Evolutionary conservation across 106 monocot genomes (phyloP).

Genomic region (Cymbidium sinense): DNA sequence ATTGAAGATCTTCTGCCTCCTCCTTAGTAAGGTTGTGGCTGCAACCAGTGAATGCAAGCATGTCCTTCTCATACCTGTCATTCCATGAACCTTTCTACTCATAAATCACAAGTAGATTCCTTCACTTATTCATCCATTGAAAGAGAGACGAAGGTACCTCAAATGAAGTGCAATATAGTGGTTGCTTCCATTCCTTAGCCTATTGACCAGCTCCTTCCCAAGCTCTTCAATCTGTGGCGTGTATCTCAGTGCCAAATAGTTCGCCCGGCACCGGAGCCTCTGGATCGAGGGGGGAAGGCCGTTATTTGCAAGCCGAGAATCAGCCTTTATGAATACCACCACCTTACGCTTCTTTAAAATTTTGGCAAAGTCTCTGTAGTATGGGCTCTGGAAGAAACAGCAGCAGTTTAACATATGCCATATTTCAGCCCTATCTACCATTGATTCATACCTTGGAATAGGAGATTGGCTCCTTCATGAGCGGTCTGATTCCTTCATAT

Average conservation of each 20-base stretch:
- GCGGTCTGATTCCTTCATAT: slow-evolving; percentile 15
- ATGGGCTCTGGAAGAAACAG: slow-evolving; percentile 16
- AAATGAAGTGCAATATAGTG: slow-evolving; percentile 79
- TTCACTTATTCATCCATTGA: too few species aligned
- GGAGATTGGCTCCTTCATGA: slow-evolving; percentile 36
- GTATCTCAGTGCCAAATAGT: slow-evolving; percentile 71
- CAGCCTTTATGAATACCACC: slow-evolving; percentile 61
- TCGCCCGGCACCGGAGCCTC: slow-evolving; percentile 77
- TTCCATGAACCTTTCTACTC: not conserved
- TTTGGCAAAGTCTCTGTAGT: slow-evolving; percentile 27
- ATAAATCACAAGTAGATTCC: not conserved
- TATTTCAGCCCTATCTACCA: not conserved
- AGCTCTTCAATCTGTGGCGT: slow-evolving; percentile 51
- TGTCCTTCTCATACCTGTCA: slow-evolving; percentile 58
- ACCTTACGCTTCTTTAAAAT: slow-evolving; percentile 55
- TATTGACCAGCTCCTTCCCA: slow-evolving; percentile 40
- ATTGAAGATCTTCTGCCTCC: slow-evolving; percentile 30
- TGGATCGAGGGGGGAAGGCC: slow-evolving; percentile 73
- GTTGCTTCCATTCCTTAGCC: slow-evolving; percentile 32
- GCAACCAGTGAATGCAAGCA: slow-evolving; percentile 58
- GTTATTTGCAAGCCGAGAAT: slow-evolving; percentile 71
- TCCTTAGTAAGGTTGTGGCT: slow-evolving; percentile 30
- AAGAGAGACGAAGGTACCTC: slow-evolving; percentile 24
- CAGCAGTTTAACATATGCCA: not conserved
- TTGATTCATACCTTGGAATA: slow-evolving; percentile 50